Conservation (phyloP, 768 basidiomycete species). For the Serendipita sp. region DNA sequence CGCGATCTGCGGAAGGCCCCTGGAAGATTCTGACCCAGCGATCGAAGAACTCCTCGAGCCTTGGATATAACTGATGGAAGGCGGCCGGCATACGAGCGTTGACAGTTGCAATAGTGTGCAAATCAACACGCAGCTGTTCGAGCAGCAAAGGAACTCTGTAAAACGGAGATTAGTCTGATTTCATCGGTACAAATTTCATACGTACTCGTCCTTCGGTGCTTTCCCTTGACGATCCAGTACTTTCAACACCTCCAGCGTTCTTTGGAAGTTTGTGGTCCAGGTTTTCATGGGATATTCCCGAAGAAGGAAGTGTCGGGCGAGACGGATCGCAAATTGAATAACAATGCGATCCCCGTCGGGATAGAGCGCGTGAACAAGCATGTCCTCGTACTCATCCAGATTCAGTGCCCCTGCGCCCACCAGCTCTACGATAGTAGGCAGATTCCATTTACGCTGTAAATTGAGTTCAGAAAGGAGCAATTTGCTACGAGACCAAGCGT, state of each 20-base stretch:
- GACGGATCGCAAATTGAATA: conserved; percentile 62
- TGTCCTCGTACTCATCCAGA: conserved; percentile 65
- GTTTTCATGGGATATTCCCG: conserved; percentile 59
- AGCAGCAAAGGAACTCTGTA: conserved; percentile 52
- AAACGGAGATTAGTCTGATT: neutral
- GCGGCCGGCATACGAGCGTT: conserved; percentile 11
- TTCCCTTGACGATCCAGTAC: conserved; percentile 60
- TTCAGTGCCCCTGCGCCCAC: conserved; percentile 70
- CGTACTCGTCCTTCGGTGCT: conserved; percentile 64
- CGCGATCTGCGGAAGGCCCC: conserved; percentile 82
- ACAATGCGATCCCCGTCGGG: conserved; percentile 62
- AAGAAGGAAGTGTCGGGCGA: conserved; percentile 77
- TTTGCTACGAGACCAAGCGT: conserved; percentile 15
- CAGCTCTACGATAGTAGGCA: conserved; percentile 81
- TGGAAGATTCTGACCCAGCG: conserved; percentile 96
- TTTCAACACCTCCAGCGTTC: conserved; percentile 63
- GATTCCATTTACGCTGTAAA: conserved; percentile 81
- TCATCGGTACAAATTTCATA: conserved; percentile 11
- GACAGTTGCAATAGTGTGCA: conserved; percentile 7
- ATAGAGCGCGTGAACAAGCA: conserved; percentile 70
- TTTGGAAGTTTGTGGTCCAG: conserved; percentile 60
- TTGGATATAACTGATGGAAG: conserved; percentile 10
- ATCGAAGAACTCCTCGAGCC: conserved; percentile 35
- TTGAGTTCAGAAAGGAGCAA: conserved; percentile 9
- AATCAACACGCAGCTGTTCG: conserved; percentile 57